These are phyloP conservation scores for Colletotrichum sp. DNA, from an alignment of 2,329 filamentous ascomycete genomes.

Conservation along the genomic window DNA sequence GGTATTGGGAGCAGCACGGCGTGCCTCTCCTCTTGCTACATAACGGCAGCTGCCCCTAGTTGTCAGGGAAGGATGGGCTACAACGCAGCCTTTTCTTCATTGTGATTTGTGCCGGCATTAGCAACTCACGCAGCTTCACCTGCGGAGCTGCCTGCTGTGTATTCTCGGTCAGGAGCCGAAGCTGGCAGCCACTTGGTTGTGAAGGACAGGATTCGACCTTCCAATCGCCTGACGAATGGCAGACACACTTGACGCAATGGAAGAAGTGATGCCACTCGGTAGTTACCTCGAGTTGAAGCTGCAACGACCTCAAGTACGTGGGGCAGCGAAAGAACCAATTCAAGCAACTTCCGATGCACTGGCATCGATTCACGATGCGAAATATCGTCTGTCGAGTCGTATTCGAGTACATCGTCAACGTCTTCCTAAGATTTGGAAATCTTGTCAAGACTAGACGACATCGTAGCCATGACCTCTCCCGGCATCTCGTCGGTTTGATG, in stretches of 20 bases:
- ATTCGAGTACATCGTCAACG: background rate
- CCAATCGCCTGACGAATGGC: background rate
- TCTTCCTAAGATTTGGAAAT: background rate
- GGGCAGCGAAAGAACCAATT: background rate
- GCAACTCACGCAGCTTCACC: background rate
- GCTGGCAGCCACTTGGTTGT: background rate
- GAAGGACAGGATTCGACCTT: background rate
- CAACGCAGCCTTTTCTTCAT: background rate
- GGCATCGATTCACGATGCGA: background rate
- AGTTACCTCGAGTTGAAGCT: background rate
- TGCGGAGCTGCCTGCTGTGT: background rate
- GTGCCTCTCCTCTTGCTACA: background rate
- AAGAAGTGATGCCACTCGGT: background rate
- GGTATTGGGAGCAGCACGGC: background rate
- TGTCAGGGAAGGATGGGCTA: background rate
- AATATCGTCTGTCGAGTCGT: background rate
- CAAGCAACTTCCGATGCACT: background rate
- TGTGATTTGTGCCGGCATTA: background rate
- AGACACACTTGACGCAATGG: background rate
- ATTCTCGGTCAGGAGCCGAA: background rate
- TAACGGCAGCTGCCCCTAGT: background rate
- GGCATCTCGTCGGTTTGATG: background rate
- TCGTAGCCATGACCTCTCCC: background rate
- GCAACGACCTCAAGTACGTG: background rate
- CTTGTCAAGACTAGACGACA: background rate